Percentiles rank a stretch among this genome's conserved stretches.
phyloP scores from a whole-genome alignment of 78 protist genomes.

The Cyanophora paradoxa region DNA sequence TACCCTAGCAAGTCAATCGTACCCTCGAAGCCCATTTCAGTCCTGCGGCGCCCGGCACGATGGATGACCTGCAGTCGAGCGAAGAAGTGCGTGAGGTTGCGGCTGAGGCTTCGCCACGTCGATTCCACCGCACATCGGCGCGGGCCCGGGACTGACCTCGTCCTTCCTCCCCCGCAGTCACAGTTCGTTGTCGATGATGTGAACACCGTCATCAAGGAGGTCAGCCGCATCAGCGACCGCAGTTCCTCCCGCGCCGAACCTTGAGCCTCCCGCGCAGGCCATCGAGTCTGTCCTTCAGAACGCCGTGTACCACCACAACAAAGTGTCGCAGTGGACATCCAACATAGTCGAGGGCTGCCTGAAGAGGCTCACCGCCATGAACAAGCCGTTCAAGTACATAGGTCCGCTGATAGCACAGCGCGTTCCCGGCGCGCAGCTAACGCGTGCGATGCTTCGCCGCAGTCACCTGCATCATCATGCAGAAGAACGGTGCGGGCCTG shows the following conservation, averaged over 20 bases:
- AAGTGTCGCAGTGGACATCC: not conserved
- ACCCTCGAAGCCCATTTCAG: too few species aligned
- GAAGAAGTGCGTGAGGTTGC: too few species aligned
- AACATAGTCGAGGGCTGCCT: slow-evolving; percentile 3
- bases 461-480: slow-evolving; percentile 33
- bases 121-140: too few species aligned
- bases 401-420: not conserved
- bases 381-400: slow-evolving; percentile 44
- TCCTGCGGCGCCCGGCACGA: too few species aligned
- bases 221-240: too few species aligned
- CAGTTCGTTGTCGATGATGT: not conserved
- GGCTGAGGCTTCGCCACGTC: too few species aligned
- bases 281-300: not conserved
- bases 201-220: not conserved
- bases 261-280: not conserved
- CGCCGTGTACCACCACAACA: not conserved
- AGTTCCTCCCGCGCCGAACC: not conserved
- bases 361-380: slow-evolving; percentile 5
- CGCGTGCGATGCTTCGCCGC: not conserved
- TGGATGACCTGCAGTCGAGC: too few species aligned
- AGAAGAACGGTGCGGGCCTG: slow-evolving; percentile 39
- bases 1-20: too few species aligned
- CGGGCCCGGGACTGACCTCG: too few species aligned
- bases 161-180: not conserved
- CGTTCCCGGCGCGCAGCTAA: not conserved